Evolutionary conservation across 2,329 filamentous ascomycete species (phyloP).

Genomic region (Atkinsonella hypoxylon): DNA sequence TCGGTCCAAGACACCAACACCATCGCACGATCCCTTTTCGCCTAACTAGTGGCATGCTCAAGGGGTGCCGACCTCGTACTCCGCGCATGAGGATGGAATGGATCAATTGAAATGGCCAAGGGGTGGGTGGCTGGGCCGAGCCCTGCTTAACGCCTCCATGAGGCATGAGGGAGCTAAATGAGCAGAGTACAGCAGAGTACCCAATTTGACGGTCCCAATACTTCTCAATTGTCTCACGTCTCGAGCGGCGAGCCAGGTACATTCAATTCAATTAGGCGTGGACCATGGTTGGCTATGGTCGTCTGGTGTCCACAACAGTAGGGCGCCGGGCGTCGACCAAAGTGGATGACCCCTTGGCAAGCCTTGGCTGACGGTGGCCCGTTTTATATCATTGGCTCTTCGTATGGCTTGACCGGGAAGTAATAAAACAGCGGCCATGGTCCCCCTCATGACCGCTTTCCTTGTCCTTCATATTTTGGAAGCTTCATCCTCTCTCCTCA

Average conservation of each 20-base stretch:
- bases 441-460: neutral
- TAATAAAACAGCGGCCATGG: slow-evolving; percentile 1
- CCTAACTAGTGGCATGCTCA: no score
- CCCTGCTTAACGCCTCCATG: neutral
- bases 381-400: slow-evolving; percentile 1
- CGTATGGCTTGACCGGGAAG: neutral
- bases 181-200: no score
- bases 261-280: neutral
- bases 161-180: neutral
- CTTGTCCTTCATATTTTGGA: neutral
- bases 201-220: neutral
- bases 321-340: neutral
- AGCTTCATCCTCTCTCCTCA: neutral
- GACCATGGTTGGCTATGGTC: neutral
- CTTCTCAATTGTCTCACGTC: slow-evolving; percentile 3
- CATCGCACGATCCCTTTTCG: no score
- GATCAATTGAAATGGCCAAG: neutral
- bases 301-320: neutral
- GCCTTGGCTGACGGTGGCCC: neutral
- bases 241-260: neutral
- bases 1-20: no score
- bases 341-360: neutral
- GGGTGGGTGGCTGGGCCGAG: slow-evolving; percentile 3
- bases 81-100: neutral
- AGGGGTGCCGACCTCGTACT: neutral